phyloP scores from a whole-genome alignment of 1,284 basidiomycete genomes.

The Earliella scabrosa region DNA sequence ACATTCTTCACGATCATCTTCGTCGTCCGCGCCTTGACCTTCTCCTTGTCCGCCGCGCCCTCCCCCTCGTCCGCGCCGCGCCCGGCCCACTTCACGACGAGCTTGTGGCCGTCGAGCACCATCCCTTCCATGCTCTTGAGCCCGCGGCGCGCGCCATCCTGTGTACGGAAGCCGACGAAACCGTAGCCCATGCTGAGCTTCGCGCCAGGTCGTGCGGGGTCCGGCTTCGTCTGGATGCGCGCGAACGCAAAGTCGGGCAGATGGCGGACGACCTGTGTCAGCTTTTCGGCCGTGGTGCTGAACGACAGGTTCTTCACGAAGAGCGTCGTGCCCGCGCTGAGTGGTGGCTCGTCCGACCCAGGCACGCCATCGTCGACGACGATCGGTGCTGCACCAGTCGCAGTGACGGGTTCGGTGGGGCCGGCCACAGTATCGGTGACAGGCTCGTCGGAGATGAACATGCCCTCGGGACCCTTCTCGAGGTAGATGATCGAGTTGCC shows the following conservation, averaged over 20 bases:
- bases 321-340: slow-evolving; percentile 80
- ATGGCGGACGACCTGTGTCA: slow-evolving; percentile 75
- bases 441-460: slow-evolving; percentile 54
- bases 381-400: slow-evolving; percentile 20
- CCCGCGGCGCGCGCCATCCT: slow-evolving; percentile 78
- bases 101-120: slow-evolving; percentile 85
- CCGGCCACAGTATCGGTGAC: slow-evolving; percentile 4
- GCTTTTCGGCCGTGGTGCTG: slow-evolving; percentile 80
- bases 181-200: slow-evolving; percentile 94
- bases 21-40: slow-evolving; percentile 59
- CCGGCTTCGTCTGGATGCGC: slow-evolving; percentile 89
- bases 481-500: slow-evolving; percentile 92
- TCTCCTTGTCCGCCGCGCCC: slow-evolving; percentile 41
- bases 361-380: slow-evolving; percentile 21
- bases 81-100: slow-evolving; percentile 88
- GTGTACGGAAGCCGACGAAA: slow-evolving; percentile 89
- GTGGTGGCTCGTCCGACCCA: slow-evolving; percentile 46
- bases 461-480: slow-evolving; percentile 88
- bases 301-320: slow-evolving; percentile 97
- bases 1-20: slow-evolving; percentile 98
- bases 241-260: slow-evolving; percentile 88
- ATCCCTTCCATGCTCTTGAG: slow-evolving; percentile 81
- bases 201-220: slow-evolving; percentile 74
- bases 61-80: slow-evolving; percentile 74
- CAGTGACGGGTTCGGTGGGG: slow-evolving; percentile 22